Base-by-base conservation (phyloP, 352 stramenopile species). In the Globisporangium takayamanum region DNA sequence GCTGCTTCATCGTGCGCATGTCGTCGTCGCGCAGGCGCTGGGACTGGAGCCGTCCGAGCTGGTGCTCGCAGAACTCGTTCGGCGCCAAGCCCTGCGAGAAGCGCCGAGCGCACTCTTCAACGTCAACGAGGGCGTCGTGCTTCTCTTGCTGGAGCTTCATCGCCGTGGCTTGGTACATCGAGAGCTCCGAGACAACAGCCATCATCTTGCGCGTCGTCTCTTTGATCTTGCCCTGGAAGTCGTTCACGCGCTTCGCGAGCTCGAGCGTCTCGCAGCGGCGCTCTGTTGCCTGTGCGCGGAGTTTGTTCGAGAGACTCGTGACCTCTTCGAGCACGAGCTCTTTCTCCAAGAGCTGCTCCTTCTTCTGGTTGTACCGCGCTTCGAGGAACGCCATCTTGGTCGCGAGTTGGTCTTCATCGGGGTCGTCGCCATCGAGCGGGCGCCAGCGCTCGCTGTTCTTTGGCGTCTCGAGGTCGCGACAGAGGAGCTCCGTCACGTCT, bases 241-340 rank as follows among this genome's bases (percentile, higher is more conserved):
- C 78, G 59, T 94, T 95, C n/a, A 97, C 85, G 33, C 86, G 86
- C 68, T 92, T 92, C 20, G 88, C 89, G n/a, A 92, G 68, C 42
- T 88, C 79, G 8, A 92, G 72, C 26, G 82, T 94, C 61, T 90
- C 84, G 4, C 85, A 78, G 30, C 87, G 77, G 6, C 88, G 84
- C 8, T 82, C 73, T 26, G 69, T 72, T 7, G 89, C 92, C 63
- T 97, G 84, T 0, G 71, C 55, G 6, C 88, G 72, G 30, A 98
- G 73, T 51, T 94, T 97, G 60, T 92, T 83, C 1, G 85, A 87
- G 4, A 95, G 50, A 26, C 83, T 85, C 37, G 84, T 93, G 25
- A 98, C 84, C 62, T 98, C 94, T 68, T 98, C 92, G 8, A 98
- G 73, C 42, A 98, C 84, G 20, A 98, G 75, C 60, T 98, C 92